These are phyloP conservation scores for Microascus cirrosus DNA, from an alignment of 2,329 filamentous ascomycete species.

Conservation along the genomic window DNA sequence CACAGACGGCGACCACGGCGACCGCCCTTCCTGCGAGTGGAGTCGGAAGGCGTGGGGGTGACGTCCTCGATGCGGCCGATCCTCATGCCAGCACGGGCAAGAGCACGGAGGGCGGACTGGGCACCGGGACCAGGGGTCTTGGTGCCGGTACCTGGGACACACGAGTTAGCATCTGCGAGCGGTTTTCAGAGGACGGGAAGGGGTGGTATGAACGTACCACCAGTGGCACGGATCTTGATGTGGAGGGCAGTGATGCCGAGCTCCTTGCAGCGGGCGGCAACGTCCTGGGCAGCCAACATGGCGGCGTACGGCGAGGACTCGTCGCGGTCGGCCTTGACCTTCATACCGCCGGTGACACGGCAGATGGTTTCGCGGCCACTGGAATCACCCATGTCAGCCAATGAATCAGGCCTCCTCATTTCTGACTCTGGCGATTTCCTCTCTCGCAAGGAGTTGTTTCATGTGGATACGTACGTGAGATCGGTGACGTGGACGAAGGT, in stretches of 20 bases:
- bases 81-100: slow-evolving; percentile 99
- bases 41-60: slow-evolving; percentile 97
- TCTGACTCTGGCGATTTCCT: slow-evolving; percentile 14
- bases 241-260: slow-evolving; percentile 81
- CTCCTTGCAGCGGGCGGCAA: slow-evolving; percentile 74
- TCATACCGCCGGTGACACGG: slow-evolving; percentile 99
- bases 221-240: slow-evolving; percentile 99
- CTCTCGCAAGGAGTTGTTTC: neutral
- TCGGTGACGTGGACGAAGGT: slow-evolving; percentile 98
- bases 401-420: slow-evolving; percentile 16
- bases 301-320: slow-evolving; percentile 99
- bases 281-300: slow-evolving; percentile 99
- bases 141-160: slow-evolving; percentile 74
- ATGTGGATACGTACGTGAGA: slow-evolving; percentile 60
- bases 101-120: slow-evolving; percentile 96
- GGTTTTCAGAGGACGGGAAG: neutral
- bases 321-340: slow-evolving; percentile 99
- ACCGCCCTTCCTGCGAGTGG: slow-evolving; percentile 99
- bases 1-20: slow-evolving; percentile 99
- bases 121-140: slow-evolving; percentile 99
- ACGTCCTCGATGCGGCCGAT: slow-evolving; percentile 99
- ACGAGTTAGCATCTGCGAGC: slow-evolving; percentile 1
- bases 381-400: slow-evolving; percentile 61
- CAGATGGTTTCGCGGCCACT: slow-evolving; percentile 99
- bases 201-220: slow-evolving; percentile 45